Percentiles rank a stretch among this genome's conserved stretches.
Conservation (phyloP, 495 filamentous ascomycete species). For the Aspergillus taichungensis region DNA sequence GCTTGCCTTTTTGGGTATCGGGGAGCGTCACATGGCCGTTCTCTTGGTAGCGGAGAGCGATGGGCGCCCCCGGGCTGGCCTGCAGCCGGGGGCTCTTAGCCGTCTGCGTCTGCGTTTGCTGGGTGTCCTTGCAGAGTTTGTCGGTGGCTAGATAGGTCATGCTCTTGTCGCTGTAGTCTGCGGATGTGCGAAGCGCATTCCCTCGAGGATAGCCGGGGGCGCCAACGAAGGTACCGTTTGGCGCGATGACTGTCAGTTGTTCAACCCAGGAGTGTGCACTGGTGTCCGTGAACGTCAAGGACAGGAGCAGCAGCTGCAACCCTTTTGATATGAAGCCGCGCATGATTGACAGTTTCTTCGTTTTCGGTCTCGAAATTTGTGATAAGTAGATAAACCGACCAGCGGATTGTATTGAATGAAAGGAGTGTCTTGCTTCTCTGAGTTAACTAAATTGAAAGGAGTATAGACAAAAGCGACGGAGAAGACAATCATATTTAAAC, state of each 20-base stretch:
- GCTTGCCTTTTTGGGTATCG: conserved; percentile 49
- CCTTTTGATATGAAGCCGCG: neutral
- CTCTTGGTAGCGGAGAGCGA: conserved; percentile 71
- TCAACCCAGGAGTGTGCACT: conserved; percentile 75
- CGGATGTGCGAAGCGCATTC: conserved; percentile 41
- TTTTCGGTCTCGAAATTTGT: neutral
- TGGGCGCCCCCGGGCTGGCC: conserved; percentile 55
- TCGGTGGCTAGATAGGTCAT: conserved; percentile 38
- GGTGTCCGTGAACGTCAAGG: conserved; percentile 27
- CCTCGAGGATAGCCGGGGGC: conserved; percentile 58
- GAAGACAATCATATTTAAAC: too few species aligned
- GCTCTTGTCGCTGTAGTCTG: conserved; percentile 39
- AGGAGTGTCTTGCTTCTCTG: neutral
- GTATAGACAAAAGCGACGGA: neutral
- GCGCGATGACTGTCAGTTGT: conserved; percentile 54
- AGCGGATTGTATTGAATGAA: conserved; percentile 7
- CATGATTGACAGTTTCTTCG: conserved; percentile 6
- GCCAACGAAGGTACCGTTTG: conserved; percentile 67
- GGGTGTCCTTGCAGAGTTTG: conserved; percentile 47
- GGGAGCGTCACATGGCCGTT: conserved; percentile 81
- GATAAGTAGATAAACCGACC: conserved; percentile 5
- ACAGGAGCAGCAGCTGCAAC: conserved; percentile 14
- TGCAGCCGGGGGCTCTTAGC: conserved; percentile 51
- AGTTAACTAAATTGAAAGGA: neutral
- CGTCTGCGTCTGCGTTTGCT: conserved; percentile 45